phyloP scores from a whole-genome alignment of 495 filamentous ascomycete species.

The Tuber calosporum region DNA sequence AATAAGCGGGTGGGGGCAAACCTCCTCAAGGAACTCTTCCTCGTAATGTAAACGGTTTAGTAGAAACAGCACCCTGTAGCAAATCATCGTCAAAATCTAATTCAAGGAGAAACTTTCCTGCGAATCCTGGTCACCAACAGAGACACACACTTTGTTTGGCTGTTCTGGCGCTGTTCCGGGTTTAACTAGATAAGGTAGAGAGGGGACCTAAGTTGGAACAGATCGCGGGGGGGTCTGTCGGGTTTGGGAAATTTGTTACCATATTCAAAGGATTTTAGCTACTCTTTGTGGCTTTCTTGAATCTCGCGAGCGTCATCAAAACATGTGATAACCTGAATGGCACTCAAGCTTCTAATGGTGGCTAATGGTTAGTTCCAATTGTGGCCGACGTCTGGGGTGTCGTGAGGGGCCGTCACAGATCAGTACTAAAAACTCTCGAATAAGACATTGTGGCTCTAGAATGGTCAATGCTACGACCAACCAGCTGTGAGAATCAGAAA shows the following conservation, averaged over 20 bases:
- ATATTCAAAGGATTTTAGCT: not conserved
- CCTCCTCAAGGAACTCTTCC: not conserved
- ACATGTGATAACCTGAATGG: not conserved
- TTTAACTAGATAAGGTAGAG: not conserved
- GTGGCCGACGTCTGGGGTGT: too few relatives aligned
- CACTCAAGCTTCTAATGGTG: not conserved
- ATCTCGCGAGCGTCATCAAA: not conserved
- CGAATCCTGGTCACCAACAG: not conserved
- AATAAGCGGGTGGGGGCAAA: not conserved
- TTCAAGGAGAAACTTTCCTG: not conserved
- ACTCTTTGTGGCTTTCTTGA: not conserved
- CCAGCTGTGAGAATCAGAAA: not conserved
- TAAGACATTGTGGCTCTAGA: too few relatives aligned
- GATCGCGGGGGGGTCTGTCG: not conserved
- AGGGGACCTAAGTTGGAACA: not conserved
- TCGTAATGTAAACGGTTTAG: not conserved
- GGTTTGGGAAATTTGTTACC: not conserved
- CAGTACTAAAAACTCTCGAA: too few relatives aligned
- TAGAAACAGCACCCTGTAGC: not conserved
- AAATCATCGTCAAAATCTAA: not conserved
- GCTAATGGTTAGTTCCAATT: constrained; percentile 18
- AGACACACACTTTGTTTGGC: not conserved
- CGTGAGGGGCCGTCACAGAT: too few relatives aligned
- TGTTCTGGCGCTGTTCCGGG: not conserved
- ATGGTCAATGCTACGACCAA: too few relatives aligned